Evolutionary conservation across 371 early-diverging fungal genomes (phyloP), one percentile per base, ranked within the genome.

Genomic region (Rhizopus sp.): DNA sequence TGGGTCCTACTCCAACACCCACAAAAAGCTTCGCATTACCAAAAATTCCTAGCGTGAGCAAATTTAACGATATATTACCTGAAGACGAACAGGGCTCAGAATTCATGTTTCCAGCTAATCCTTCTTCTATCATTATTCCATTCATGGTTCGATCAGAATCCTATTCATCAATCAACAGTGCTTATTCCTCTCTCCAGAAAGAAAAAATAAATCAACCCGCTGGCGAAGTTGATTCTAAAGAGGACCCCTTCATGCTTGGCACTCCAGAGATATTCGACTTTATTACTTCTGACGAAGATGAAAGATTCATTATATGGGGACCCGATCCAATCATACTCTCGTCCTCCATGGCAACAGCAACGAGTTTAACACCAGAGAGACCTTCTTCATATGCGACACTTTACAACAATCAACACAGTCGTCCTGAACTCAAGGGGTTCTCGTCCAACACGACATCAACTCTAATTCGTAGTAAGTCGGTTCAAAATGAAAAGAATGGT

Each of bases 221-320:
- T 31, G 32, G 16, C 17, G 46, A 31, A 17, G 50, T 40, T 33
- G 52, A 51, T 3, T 3, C 48, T 4, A 41, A 47, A 5, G 30
- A 42, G 4, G 45, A 29, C 1, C n/a, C 40, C 5, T 35, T 66
- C 5, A 42, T 61, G 0, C 45, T 66, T 30, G 66, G 66, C 7
- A 58, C 75, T 16, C 82, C 85, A 0, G 70, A 75, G 29, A 64
- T 80, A 55, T 85, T 85, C 53, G 83, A 83, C 53, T 64, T 71
- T 0, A 63, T 85, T 9, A 62, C 63, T 33, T 72, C 79, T 0
- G 85, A 85, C n/a, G 68, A 72, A 10, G 82, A 85, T 52, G 82
- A 81, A 35, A 63, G 81, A 7, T 79, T 81, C 34, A 80, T 85
- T 38, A 60, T 85, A 30, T 85, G 85, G 85, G 80, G 79, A 1